Base-by-base conservation (phyloP, 768 basidiomycete species). In the Tubosaeta sp. region DNA sequence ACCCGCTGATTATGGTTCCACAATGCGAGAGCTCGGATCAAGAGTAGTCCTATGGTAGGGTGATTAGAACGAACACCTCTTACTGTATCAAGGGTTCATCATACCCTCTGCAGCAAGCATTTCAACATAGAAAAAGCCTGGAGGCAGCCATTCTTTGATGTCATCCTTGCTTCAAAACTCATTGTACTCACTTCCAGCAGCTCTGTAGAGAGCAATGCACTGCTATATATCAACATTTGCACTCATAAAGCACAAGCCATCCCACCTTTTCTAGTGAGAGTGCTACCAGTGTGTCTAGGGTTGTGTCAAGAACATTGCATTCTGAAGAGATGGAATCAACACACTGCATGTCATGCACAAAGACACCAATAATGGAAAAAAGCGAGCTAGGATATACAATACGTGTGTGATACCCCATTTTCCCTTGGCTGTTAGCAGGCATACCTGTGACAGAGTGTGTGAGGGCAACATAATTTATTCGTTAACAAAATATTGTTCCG, bases 341-440 rank as follows among this genome's bases (percentile, higher is more conserved):
- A 19, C 12, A 56, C 54, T 45, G 17, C 54, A 56, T 2, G 22
- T 22, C 22, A 16, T 37, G 37, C 54, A 56, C n/a, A 44, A 31
- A 1, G 54, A 48, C 8, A 34, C 52, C 33, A 55, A 31, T 1
- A 56, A 14, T 2, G 53, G 43, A 35, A 45, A 56, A 19, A 48
- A 56, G 25, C 52, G 52, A 19, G 55, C 44, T 31, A 35, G 43
- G 29, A 55, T 35, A 32, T 55, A 54, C 25, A 55, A 22, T n/a
- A 48, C 14, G 19, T 55, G 54, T 7, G 52, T 55, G 52, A 55
- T 55, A 6, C 55, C 47, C 55, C 53, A 56, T 19, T 26, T 22
- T 11, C 38, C 17, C 31, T 37, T 14, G 32, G 3, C 46, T 6
- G 17, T 55, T 32, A 55, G 16, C 47, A 56, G 16, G 26, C 25